Conservation (phyloP, 257 asterid species). For the Asclepias syriaca region DNA sequence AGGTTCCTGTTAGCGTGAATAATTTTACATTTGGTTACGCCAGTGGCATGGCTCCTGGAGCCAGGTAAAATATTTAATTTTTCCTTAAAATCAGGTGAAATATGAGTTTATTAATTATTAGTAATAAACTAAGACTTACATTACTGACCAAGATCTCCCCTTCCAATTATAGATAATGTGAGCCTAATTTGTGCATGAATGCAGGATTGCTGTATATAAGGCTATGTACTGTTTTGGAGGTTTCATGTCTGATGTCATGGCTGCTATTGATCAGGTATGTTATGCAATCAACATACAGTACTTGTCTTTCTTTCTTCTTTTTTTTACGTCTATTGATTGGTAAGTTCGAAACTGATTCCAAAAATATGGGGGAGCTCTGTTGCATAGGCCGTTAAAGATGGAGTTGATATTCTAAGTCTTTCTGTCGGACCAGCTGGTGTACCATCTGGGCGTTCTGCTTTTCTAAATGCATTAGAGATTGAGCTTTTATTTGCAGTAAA, state of each 20-base stretch:
- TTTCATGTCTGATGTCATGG: conserved; percentile 69
- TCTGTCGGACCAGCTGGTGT: conserved; percentile 61
- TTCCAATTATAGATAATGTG: background rate
- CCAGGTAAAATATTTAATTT: conserved; percentile 36
- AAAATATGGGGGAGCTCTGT: background rate
- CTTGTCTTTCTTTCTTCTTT: background rate
- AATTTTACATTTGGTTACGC: conserved; percentile 57
- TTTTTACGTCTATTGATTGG: background rate
- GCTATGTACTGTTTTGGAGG: conserved; percentile 62
- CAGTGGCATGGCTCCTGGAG: conserved; percentile 85
- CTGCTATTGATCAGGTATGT: conserved; percentile 67
- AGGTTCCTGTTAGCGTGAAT: conserved; percentile 40
- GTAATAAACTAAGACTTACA: background rate
- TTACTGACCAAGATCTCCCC: background rate
- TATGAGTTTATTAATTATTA: too few species aligned
- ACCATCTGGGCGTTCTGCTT: conserved; percentile 51
- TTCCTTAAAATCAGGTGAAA: background rate
- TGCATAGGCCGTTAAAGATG: conserved; percentile 76
- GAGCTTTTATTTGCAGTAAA: conserved; percentile 56
- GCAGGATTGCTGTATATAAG: conserved; percentile 65
- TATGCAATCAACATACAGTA: background rate
- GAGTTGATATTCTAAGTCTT: conserved; percentile 64
- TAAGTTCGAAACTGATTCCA: background rate
- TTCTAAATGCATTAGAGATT: conserved; percentile 50
- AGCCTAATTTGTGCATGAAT: background rate